Evolutionary conservation across 164 flowering plant species (phyloP), one percentile per base, ranked within the genome.

Genomic region (Annona cherimola): DNA sequence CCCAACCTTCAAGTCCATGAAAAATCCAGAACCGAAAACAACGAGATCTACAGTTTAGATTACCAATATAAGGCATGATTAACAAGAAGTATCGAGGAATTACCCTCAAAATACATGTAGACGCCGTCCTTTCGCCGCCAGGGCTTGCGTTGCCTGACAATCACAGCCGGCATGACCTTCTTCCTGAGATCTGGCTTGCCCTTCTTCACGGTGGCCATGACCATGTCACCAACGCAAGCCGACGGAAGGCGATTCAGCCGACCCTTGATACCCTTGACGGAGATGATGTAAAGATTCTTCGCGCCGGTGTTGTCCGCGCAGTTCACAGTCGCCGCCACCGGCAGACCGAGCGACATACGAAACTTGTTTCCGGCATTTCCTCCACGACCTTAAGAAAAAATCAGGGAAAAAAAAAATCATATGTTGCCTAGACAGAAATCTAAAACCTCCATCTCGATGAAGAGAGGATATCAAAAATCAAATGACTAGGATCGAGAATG

Each of bases 221-320:
- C 90, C 93, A 86, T 89, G 72, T 87, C 91, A 0, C 93, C 93
- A 5, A 87, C 91, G 69, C 93, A 89, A 61, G 90, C 91, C 39
- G 90, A 89, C 0, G 90, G 93, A 77, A 89, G 63, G 11, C 90
- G 72, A 73, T 89, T 89, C 40, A 87, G 82, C 18, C 93, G 80
- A 4, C 93, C 93, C 84, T 87, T 89, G 74, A 87, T 89, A 12
- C 91, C 91, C 77, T 87, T 86, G 72, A 89, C 90, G 1, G 93
- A 89, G 39, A 89, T 89, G 79, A 89, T 89, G 85, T 87, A 89
- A 2, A 87, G 86, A 72, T 89, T 89, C 88, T 87, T 87, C 0
- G 94, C 91, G 2, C 91, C 91, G 1, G 93, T 87, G 80, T 87
- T 89, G 43, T 89, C 91, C 2, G 91, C 90, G 66, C 91, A 89